Base-by-base conservation (phyloP, 1,139 yeast species). In the Saccharomycopsis crataegensis region DNA sequence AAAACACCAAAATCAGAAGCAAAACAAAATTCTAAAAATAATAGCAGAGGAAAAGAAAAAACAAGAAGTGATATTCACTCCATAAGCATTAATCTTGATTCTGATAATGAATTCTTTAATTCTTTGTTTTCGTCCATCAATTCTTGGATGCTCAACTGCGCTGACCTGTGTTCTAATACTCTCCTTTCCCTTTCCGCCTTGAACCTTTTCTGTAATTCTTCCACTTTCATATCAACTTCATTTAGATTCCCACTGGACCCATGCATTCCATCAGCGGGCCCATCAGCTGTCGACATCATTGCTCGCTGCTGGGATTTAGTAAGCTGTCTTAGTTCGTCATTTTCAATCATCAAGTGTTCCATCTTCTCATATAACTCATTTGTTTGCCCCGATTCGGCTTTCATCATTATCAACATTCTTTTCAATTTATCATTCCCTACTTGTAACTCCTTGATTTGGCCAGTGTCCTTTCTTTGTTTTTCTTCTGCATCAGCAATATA, bases 101-200 rank as follows among this genome's bases (percentile, higher is more conserved):
- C 45, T 12, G n/a, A 12, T 17, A 43, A 43, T 5, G 14, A n/a
- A 44, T 17, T 28, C 34, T 9, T 11, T 31, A 52, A 43, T 22
- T 22, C 43, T 28, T 46, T 51, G 36, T 46, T 53, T 31, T 84
- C 90, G 40, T 62, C 59, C 58, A 83, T 89, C 43, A 85, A 64
- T 56, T 79, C 82, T 40, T 65, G 65, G 11, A 83, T 71, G 47
- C 85, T 67, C 48, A 70, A 67, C 50, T 74, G 72, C 1, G 86
- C 79, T 53, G 83, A 82, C 48, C 75, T 74, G 57, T 75, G 67
- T 62, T 84, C 89, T 55, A 80, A 71, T 28, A 78, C 78, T 42
- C 91, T 68, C 22, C 86, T 78, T 64, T 85, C 94, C 59, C 90
- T 70, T 61, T 86, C 91, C 1, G 82, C 73, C 61, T 82, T 80